These are phyloP conservation scores for Venustampulla echinocandica DNA, from an alignment of 495 filamentous ascomycete genomes.

Conservation along the genomic window DNA sequence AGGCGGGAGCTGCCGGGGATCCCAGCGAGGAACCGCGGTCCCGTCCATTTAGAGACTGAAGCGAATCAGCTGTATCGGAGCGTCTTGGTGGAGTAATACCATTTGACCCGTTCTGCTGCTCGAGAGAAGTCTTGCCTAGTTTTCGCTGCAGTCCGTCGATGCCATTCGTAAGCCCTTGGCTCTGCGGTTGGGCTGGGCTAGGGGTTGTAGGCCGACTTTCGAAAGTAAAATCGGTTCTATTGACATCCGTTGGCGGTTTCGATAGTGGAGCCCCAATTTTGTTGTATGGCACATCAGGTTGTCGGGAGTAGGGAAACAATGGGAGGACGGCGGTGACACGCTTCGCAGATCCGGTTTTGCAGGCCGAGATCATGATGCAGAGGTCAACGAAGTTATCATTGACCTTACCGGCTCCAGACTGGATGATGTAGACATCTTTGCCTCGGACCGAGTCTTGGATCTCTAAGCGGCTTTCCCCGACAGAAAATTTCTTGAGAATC, in stretches of 20 bases:
- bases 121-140: constrained; percentile 52
- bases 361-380: constrained; percentile 93
- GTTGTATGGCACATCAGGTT: constrained; percentile 93
- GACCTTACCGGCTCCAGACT: constrained; percentile 80
- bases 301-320: constrained; percentile 90
- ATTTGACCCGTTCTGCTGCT: constrained; percentile 33
- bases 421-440: constrained; percentile 97
- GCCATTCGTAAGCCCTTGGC: constrained; percentile 41
- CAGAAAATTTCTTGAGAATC: constrained; percentile 81
- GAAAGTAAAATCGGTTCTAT: constrained; percentile 71
- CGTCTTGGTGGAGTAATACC: constrained; percentile 31
- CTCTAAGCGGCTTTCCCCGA: constrained; percentile 91
- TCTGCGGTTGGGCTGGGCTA: constrained; percentile 54
- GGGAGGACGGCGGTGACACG: constrained; percentile 90
- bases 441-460: constrained; percentile 91
- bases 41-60: constrained; percentile 34
- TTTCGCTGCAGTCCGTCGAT: constrained; percentile 55
- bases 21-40: constrained; percentile 14
- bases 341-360: constrained; percentile 90
- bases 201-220: constrained; percentile 88
- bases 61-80: constrained; percentile 55
- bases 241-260: constrained; percentile 49
- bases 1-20: constrained; percentile 23
- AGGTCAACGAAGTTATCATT: constrained; percentile 96
- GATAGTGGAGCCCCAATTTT: constrained; percentile 83